A percentile compares a stretch with the other conserved stretches of the same genome.
These are phyloP conservation scores for Vigna unguiculata DNA, from an alignment of 306 rosid genomes.

Conservation along the genomic window DNA sequence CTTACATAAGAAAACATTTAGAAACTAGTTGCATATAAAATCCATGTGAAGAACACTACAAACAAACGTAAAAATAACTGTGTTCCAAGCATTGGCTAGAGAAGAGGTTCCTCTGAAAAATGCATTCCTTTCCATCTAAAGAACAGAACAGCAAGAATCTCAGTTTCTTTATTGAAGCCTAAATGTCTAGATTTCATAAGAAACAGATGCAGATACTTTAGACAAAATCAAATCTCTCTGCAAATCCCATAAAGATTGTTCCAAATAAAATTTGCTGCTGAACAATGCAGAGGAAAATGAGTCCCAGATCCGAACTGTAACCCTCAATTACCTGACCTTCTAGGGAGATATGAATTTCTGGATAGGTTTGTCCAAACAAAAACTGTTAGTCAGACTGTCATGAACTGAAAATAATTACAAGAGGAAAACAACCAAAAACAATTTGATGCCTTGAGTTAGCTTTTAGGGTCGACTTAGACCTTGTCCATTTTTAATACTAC, in stretches of 20 bases:
- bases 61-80: background rate
- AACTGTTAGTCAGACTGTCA: no score
- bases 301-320: background rate
- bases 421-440: background rate
- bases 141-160: background rate
- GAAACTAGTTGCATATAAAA: constrained; percentile 7
- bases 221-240: background rate
- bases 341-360: background rate
- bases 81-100: background rate
- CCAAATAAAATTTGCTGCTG: background rate
- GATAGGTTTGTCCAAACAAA: no score
- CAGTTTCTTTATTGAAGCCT: background rate
- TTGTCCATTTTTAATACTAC: background rate
- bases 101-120: background rate
- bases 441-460: background rate
- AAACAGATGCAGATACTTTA: background rate
- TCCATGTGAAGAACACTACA: background rate
- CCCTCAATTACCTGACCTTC: background rate
- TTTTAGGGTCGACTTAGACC: background rate
- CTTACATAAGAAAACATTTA: background rate
- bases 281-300: background rate
- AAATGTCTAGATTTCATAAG: background rate
- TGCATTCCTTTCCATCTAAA: background rate
- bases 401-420: background rate
- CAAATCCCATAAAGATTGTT: background rate